Evolutionary conservation across 192 early-diverging fungal species (phyloP).

Genomic region (Coemansia umbellata): DNA sequence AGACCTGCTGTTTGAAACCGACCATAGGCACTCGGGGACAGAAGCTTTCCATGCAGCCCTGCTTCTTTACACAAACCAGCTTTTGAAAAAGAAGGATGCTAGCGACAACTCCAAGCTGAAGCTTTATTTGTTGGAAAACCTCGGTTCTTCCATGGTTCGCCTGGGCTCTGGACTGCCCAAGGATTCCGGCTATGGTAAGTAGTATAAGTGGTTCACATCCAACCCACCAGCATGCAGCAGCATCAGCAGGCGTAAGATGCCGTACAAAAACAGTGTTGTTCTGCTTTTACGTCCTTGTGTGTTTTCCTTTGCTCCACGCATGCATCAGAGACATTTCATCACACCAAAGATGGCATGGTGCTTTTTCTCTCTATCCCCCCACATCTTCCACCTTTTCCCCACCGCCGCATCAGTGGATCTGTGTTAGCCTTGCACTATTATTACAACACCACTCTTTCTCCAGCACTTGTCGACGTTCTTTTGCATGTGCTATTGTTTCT

Average conservation of each 20-base stretch:
- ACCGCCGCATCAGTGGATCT: no score
- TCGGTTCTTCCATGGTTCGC: slow-evolving; percentile 61
- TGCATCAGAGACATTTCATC: background rate
- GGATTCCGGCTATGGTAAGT: slow-evolving; percentile 51
- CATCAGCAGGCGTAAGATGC: no score
- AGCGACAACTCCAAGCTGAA: slow-evolving; percentile 61
- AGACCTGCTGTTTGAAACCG: slow-evolving; percentile 70
- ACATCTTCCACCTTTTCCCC: background rate
- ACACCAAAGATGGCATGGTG: background rate
- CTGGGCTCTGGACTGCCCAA: slow-evolving; percentile 56
- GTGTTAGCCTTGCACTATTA: no score
- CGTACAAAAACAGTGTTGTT: no score
- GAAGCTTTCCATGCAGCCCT: slow-evolving; percentile 61
- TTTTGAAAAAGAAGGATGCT: slow-evolving; percentile 66
- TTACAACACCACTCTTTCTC: no score
- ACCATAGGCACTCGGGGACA: slow-evolving; percentile 57
- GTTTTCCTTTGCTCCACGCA: background rate
- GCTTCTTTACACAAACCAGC: slow-evolving; percentile 43
- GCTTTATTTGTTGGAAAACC: slow-evolving; percentile 58
- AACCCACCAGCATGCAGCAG: no score
- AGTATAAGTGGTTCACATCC: no score
- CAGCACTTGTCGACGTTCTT: no score
- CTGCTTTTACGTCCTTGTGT: no score
- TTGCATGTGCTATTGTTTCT: no score
- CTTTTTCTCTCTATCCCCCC: background rate